Base-by-base conservation (phyloP, 352 stramenopile species). In the Phytophthora brassicae region DNA sequence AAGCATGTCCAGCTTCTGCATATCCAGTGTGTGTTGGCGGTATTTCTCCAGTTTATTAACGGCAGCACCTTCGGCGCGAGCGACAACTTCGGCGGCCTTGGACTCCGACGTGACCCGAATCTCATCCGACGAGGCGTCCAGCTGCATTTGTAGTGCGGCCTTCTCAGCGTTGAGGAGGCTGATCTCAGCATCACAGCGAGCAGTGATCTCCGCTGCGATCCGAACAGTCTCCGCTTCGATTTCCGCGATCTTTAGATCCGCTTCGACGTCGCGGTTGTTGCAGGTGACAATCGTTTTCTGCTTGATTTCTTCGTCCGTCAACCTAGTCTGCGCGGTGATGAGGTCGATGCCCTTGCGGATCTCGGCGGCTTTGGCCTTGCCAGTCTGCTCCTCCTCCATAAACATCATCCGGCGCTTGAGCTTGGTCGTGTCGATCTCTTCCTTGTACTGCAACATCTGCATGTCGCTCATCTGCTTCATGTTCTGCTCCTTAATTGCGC, bases 381-480 rank as follows among this genome's bases (percentile, higher is more conserved):
- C 72, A 0, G 75, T 86, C 66, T 90, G 78, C 19, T 82, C 72
- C 48, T 90, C 79, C 48, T 94, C 77, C 55, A 80, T 82, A 14
- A 65, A 66, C 63, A 79, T 77, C 72, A 85, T 79, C n/a, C 48
- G 56, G 38, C 80, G 77, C 43, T 80, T 70, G 35, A 88, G 58
- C 33, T 88, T 83, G 38, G 72, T 80, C 50, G 74, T 80, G 44
- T 85, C 70, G 41, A 82, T 74, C 56, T 78, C 73, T 36, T 84
- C 74, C 56, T 80, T 79, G 66, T 81, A 80, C 26, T 74, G 66
- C 50, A 94, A 65, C 70, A 85, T 72, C 49, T 89, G 78, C 84
- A 93, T 89, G 68, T 84, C 79, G 49, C 66, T 82, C 61, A 90
- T 76, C 49, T 89, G 84, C 65, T 93, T 86, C 84, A 93, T 91